Conservation (phyloP, 148 eudicot species). For the Chenopodium formosanum region DNA sequence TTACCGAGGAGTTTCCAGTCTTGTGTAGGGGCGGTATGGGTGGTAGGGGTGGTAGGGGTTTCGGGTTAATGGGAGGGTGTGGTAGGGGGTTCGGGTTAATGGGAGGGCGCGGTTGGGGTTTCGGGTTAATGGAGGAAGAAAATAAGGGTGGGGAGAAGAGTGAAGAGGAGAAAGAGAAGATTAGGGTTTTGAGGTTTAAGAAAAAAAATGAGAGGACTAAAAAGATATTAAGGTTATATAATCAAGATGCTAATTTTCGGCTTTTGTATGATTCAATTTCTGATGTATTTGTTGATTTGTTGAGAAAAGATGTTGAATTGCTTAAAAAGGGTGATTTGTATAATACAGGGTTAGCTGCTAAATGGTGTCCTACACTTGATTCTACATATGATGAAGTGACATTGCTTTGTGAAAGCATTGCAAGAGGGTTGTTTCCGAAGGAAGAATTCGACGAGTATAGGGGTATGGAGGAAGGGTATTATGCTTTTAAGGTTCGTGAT, state of each 20-base stretch:
- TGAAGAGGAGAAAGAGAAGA: neutral
- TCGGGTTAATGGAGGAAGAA: neutral
- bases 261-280: neutral
- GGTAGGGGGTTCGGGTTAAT: neutral
- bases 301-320: conserved; percentile 4
- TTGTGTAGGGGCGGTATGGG: neutral
- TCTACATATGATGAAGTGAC: conserved; percentile 23
- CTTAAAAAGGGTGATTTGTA: neutral
- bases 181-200: neutral
- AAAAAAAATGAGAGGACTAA: neutral
- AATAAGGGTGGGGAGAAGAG: neutral
- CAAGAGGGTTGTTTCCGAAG: conserved; percentile 32
- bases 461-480: neutral
- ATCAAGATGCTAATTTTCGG: neutral
- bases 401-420: conserved; percentile 25
- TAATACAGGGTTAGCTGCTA: conserved; percentile 4
- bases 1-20: neutral
- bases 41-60: neutral
- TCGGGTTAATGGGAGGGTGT: neutral
- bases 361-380: conserved; percentile 22
- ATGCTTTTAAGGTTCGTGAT: conserved; percentile 34
- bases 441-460: conserved; percentile 27
- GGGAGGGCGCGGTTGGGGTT: neutral
- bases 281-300: neutral
- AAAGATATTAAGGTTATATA: neutral